Evolutionary conservation across 495 filamentous ascomycete species (phyloP).

Genomic region (Neurospora tetraspora): DNA sequence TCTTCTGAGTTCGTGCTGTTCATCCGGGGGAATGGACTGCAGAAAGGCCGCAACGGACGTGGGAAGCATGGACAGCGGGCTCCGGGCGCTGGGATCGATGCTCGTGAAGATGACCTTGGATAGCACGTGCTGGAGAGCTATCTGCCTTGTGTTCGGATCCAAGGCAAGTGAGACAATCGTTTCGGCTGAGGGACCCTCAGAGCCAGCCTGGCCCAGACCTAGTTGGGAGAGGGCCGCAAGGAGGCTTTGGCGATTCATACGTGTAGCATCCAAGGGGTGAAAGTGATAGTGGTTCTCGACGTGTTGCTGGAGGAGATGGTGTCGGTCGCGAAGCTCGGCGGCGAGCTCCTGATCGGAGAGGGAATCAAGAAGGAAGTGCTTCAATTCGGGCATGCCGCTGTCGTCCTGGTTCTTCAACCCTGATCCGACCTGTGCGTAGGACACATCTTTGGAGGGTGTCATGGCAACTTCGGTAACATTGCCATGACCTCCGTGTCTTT

Average conservation of each 20-base stretch:
- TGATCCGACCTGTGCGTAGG: background rate
- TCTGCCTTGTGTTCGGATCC: slow-evolving; percentile 17
- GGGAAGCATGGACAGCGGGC: slow-evolving; percentile 24
- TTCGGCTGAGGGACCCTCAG: slow-evolving; percentile 3
- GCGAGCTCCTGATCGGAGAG: slow-evolving; percentile 19
- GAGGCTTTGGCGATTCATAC: slow-evolving; percentile 8
- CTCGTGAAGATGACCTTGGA: slow-evolving; percentile 22
- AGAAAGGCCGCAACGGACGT: slow-evolving; percentile 20
- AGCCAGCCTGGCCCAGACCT: slow-evolving; percentile 12
- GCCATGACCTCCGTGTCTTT: background rate
- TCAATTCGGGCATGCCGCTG: slow-evolving; percentile 5
- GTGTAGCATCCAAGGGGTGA: slow-evolving; percentile 11
- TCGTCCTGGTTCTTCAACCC: background rate
- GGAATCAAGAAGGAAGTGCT: slow-evolving; percentile 22
- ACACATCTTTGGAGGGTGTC: background rate
- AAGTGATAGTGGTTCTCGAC: slow-evolving; percentile 26
- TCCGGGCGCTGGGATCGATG: slow-evolving; percentile 13
- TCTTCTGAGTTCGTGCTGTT: slow-evolving; percentile 8
- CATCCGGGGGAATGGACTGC: slow-evolving; percentile 15
- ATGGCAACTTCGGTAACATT: background rate
- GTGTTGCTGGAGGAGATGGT: slow-evolving; percentile 22
- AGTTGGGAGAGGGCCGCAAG: slow-evolving; percentile 13
- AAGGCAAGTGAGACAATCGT: slow-evolving; percentile 15
- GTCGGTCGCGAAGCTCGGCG: slow-evolving; percentile 18
- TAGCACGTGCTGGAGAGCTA: slow-evolving; percentile 25